A percentile compares a stretch with the other conserved stretches of the same genome.
phyloP scores from a whole-genome alignment of 2,329 filamentous ascomycete species.

The Talaromyces atroroseus region DNA sequence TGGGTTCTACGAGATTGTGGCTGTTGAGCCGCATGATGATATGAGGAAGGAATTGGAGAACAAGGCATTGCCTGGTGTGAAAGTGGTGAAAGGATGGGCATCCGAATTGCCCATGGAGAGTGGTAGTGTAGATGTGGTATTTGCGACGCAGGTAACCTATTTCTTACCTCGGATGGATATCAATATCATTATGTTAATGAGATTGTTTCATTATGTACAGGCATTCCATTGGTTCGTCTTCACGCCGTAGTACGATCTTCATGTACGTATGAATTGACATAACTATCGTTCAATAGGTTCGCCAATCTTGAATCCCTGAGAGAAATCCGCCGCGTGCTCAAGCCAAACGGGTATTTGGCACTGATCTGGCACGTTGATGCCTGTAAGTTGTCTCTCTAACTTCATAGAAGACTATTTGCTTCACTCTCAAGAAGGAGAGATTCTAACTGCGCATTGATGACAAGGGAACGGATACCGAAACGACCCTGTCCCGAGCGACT shows the following conservation, averaged over 20 bases:
- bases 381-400: constrained; percentile 44
- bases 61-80: constrained; percentile 55
- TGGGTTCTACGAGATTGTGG: constrained; percentile 50
- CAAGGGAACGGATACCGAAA: constrained; percentile 58
- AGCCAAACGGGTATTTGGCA: constrained; percentile 56
- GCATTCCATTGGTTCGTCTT: constrained; percentile 50
- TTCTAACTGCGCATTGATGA: not conserved
- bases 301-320: constrained; percentile 56
- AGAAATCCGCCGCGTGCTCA: constrained; percentile 63
- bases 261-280: not conserved
- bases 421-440: not conserved
- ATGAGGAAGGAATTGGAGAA: constrained; percentile 59
- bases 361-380: constrained; percentile 72
- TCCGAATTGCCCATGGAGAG: constrained; percentile 51
- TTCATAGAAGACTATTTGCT: not conserved
- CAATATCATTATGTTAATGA: not conserved
- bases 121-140: constrained; percentile 59
- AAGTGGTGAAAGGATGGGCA: constrained; percentile 54
- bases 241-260: not conserved
- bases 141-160: constrained; percentile 59
- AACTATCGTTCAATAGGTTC: constrained; percentile 50
- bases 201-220: constrained; percentile 16
- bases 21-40: constrained; percentile 59
- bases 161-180: not conserved
- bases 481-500: constrained; percentile 53